A percentile compares a stretch with the other conserved stretches of the same genome.
Conservation (phyloP, 1,139 yeast species). For the Arxiozyma bovina region DNA sequence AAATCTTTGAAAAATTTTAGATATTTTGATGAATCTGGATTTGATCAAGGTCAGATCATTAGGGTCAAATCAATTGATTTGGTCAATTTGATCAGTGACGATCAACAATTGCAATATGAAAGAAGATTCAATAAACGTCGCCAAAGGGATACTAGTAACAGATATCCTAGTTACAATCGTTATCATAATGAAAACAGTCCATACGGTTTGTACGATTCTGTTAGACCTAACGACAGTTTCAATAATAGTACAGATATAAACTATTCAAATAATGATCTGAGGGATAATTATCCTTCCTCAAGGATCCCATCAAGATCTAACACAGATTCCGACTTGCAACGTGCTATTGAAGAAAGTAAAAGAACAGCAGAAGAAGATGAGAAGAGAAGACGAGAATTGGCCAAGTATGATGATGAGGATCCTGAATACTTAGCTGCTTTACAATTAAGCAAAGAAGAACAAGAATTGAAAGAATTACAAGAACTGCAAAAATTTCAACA, state of each 20-base stretch:
- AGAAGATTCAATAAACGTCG: constrained; percentile 41
- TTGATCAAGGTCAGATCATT: constrained; percentile 85
- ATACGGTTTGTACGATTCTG: background rate
- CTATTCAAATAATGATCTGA: background rate
- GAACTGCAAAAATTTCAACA: constrained; percentile 25
- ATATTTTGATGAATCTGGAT: constrained; percentile 67
- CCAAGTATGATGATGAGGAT: constrained; percentile 29
- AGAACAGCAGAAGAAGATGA: constrained; percentile 85
- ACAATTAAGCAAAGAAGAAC: constrained; percentile 80
- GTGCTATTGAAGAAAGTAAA: constrained; percentile 75
- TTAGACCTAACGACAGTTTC: background rate
- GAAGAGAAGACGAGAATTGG: constrained; percentile 37
- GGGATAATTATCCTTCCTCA: constrained; percentile 1
- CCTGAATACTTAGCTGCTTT: constrained; percentile 77
- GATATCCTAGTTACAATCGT: constrained; percentile 41
- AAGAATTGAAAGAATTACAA: constrained; percentile 56
- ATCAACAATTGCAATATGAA: constrained; percentile 71
- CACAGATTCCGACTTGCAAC: constrained; percentile 65
- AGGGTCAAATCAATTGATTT: constrained; percentile 89
- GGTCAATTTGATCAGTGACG: constrained; percentile 69
- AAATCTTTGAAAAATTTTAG: constrained; percentile 90
- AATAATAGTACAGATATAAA: background rate
- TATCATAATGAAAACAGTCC: constrained; percentile 35
- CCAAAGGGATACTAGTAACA: constrained; percentile 15
- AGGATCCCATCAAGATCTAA: constrained; percentile 8